These are phyloP conservation scores for Spinellus fusiger DNA, from an alignment of 192 early-diverging fungal genomes.

Conservation along the genomic window DNA sequence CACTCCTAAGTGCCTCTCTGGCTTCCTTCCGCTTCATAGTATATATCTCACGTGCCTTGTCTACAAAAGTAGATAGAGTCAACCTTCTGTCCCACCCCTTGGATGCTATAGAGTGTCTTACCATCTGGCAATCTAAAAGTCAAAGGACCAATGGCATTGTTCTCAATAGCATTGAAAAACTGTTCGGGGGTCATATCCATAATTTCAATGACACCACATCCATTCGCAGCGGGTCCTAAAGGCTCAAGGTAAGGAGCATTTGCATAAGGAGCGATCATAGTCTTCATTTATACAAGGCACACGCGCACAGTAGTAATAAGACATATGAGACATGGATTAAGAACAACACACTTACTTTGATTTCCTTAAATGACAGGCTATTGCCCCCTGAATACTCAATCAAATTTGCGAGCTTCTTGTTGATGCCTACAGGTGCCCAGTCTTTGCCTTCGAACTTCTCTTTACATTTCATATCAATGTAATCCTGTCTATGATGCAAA, in stretches of 20 bases:
- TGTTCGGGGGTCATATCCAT: slow-evolving; percentile 20
- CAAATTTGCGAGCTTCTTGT: neutral
- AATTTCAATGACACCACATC: slow-evolving; percentile 22
- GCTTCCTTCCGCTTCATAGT: slow-evolving; percentile 9
- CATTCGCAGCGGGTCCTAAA: neutral
- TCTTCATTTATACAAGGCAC: neutral
- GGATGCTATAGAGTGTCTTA: no score
- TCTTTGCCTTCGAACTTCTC: slow-evolving; percentile 15
- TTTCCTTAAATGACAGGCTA: neutral
- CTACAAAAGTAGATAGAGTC: neutral
- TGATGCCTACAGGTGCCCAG: neutral
- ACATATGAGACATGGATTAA: neutral
- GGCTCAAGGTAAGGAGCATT: neutral
- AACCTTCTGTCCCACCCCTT: neutral
- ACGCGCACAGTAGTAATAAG: neutral
- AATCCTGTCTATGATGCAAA: slow-evolving; percentile 9
- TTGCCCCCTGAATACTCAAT: slow-evolving; percentile 18
- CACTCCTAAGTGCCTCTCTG: neutral
- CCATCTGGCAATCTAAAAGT: slow-evolving; percentile 9
- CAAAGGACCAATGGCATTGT: slow-evolving; percentile 9
- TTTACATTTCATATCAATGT: slow-evolving; percentile 20
- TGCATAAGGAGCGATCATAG: neutral
- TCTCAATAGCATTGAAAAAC: slow-evolving; percentile 9
- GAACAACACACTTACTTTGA: slow-evolving; percentile 5
- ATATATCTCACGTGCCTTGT: slow-evolving; percentile 11